Percentiles rank a stretch among this genome's conserved stretches.
These are phyloP conservation scores for Cicer chorassanicum DNA, from an alignment of 306 rosid genomes.

Conservation along the genomic window DNA sequence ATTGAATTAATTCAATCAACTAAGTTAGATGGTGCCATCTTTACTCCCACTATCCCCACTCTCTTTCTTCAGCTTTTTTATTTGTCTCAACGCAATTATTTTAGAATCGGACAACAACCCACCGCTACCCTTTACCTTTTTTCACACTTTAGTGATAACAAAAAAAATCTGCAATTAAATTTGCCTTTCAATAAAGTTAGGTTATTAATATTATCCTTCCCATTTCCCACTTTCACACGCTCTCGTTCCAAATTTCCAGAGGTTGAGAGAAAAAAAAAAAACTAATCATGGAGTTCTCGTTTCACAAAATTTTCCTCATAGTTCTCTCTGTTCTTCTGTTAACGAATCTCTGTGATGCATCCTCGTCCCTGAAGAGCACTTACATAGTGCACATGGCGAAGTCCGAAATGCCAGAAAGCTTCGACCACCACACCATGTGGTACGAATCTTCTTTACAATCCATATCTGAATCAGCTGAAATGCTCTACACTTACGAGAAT, in stretches of 20 bases:
- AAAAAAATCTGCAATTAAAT: neutral
- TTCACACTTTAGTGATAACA: constrained; percentile 15
- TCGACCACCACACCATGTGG: constrained; percentile 77
- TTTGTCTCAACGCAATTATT: constrained; percentile 66
- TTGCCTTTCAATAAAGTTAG: neutral
- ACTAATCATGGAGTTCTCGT: constrained; percentile 37
- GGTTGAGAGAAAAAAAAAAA: neutral
- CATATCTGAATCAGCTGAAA: constrained; percentile 64
- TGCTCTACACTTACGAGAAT: constrained; percentile 75
- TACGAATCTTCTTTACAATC: constrained; percentile 79
- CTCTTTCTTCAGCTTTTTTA: neutral
- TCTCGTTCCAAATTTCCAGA: constrained; percentile 15
- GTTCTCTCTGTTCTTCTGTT: constrained; percentile 37
- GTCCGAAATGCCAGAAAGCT: constrained; percentile 74
- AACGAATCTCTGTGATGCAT: constrained; percentile 29
- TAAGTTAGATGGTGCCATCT: constrained; percentile 22
- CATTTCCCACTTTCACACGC: neutral
- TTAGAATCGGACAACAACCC: constrained; percentile 56
- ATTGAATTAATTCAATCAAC: neutral
- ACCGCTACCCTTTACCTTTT: constrained; percentile 41
- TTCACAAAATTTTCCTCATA: neutral
- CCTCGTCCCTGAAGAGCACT: constrained; percentile 48
- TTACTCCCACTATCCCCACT: neutral
- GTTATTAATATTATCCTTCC: neutral
- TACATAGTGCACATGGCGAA: constrained; percentile 85